A percentile compares a stretch with the other conserved stretches of the same genome.
Conservation (phyloP, 345 rosid species). For the Gossypium turneri region DNA sequence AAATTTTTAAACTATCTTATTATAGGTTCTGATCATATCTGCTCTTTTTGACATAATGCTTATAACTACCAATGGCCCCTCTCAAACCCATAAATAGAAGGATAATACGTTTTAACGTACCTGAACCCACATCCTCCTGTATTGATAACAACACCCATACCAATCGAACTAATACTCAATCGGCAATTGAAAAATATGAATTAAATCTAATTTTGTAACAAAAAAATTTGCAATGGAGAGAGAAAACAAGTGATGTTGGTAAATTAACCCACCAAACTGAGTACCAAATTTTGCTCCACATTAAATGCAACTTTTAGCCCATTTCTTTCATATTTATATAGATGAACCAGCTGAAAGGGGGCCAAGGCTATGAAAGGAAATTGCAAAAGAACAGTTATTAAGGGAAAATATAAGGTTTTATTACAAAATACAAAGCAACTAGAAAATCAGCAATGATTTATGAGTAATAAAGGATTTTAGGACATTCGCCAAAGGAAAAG, state of each 20-base stretch:
- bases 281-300: not conserved
- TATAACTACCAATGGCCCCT: fast-evolving
- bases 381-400: too few species aligned
- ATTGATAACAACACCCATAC: too few species aligned
- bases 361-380: too few species aligned
- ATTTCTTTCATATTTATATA: not conserved
- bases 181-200: too few species aligned
- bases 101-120: too few species aligned
- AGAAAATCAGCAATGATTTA: not conserved
- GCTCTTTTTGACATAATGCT: too few species aligned
- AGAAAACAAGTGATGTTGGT: not conserved
- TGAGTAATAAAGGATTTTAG: not conserved
- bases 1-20: too few species aligned
- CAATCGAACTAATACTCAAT: too few species aligned
- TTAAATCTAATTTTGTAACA: not conserved
- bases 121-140: too few species aligned
- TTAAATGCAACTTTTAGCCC: constrained; percentile 1
- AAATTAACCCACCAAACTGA: constrained; percentile 2
- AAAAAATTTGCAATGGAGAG: not conserved
- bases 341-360: too few species aligned
- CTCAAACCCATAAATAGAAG: too few species aligned
- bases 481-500: not conserved
- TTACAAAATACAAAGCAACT: not conserved
- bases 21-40: too few species aligned
- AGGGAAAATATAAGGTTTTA: not conserved